phyloP scores from a whole-genome alignment of 2,329 filamentous ascomycete species.

The Phoma sp. region DNA sequence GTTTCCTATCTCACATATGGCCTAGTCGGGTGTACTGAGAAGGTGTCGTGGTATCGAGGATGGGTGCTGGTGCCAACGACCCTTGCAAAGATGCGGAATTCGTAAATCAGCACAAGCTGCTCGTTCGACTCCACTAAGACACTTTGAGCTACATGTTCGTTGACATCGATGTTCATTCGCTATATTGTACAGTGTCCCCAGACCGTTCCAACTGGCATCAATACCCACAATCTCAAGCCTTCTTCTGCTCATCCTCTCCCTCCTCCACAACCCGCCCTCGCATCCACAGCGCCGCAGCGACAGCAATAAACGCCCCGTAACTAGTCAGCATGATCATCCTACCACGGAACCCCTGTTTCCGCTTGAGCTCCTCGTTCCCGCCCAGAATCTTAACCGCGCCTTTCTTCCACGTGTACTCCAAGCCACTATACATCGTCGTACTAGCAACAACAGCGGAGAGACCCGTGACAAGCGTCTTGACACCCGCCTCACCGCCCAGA shows the following conservation, averaged over 20 bases:
- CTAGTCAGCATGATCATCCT: slow-evolving; percentile 55
- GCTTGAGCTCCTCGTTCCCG: slow-evolving; percentile 54
- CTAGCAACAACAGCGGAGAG: slow-evolving; percentile 80
- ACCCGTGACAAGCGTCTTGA: slow-evolving; percentile 43
- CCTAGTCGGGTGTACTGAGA: no score
- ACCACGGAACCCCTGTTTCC: slow-evolving; percentile 55
- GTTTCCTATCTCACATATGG: no score
- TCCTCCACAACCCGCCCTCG: slow-evolving; percentile 16
- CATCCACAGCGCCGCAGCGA: slow-evolving; percentile 45
- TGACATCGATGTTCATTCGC: no score
- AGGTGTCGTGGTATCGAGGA: no score
- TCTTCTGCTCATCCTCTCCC: slow-evolving; percentile 14
- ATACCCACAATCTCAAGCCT: not conserved
- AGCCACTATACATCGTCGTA: slow-evolving; percentile 91
- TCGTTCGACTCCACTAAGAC: no score
- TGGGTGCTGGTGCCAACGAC: no score
- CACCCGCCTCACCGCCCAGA: slow-evolving; percentile 39
- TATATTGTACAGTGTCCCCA: no score
- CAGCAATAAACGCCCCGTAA: slow-evolving; percentile 53
- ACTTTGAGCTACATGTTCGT: no score
- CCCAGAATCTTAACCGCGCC: slow-evolving; percentile 87
- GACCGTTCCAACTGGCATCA: no score
- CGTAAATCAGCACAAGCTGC: no score
- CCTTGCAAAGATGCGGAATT: no score
- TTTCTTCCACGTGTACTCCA: slow-evolving; percentile 89